These are phyloP conservation scores for Sporobolomyces phaffii DNA, from an alignment of 768 basidiomycete genomes.

Conservation along the genomic window DNA sequence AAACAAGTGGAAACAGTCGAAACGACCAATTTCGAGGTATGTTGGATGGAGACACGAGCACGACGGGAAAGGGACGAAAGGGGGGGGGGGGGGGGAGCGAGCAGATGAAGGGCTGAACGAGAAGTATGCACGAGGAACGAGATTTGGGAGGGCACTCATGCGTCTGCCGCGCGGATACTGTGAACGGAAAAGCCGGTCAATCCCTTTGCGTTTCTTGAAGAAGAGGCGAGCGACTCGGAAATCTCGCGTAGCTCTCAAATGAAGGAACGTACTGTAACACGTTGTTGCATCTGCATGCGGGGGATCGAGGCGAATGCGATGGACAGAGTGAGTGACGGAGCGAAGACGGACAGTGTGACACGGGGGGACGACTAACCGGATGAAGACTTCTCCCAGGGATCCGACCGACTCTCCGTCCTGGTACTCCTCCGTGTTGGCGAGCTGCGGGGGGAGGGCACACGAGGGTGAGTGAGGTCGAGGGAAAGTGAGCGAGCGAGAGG, in stretches of 20 bases:
- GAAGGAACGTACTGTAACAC: constrained; percentile 35
- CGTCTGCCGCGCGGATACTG: constrained; percentile 28
- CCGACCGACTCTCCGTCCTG: constrained; percentile 94
- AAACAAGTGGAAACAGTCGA: too few relatives aligned
- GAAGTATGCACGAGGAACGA: background rate
- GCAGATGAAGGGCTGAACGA: too few relatives aligned
- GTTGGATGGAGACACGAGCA: too few relatives aligned
- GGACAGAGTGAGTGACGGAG: too few relatives aligned
- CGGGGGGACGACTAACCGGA: constrained; percentile 64
- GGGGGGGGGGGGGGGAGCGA: too few relatives aligned
- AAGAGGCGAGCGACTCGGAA: too few relatives aligned
- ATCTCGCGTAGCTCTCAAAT: too few relatives aligned
- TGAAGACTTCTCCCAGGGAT: constrained; percentile 96
- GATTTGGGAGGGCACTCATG: background rate
- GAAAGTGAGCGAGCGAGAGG: too few relatives aligned
- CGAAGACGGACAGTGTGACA: too few relatives aligned
- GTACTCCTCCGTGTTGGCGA: constrained; percentile 98
- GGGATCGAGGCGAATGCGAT: background rate
- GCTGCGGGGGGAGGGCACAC: constrained; percentile 50
- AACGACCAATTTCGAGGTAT: too few relatives aligned
- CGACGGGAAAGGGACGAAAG: too few relatives aligned
- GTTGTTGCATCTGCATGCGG: constrained; percentile 34
- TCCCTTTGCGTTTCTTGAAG: background rate
- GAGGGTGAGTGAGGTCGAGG: background rate
- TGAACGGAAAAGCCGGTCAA: background rate